phyloP scores from a whole-genome alignment of 495 filamentous ascomycete species.

The Corynascus novoguineensis region DNA sequence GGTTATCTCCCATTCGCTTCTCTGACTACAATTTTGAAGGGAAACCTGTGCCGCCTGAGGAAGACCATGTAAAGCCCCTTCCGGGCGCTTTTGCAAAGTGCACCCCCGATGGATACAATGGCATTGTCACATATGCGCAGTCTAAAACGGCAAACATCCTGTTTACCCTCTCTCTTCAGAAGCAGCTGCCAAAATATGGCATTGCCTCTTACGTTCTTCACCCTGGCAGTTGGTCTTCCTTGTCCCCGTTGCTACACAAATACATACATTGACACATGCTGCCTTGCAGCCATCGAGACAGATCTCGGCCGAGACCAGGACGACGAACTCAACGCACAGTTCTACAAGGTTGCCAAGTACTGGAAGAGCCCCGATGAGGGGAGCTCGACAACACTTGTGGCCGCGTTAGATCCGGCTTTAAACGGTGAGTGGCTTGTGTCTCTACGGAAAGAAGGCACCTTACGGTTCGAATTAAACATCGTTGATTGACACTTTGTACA shows the following conservation, averaged over 20 bases:
- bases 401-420: constrained; percentile 50
- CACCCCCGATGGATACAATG: constrained; percentile 48
- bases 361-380: constrained; percentile 53
- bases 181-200: constrained; percentile 29
- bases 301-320: constrained; percentile 41
- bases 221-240: constrained; percentile 40
- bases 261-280: neutral
- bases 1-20: constrained; percentile 49
- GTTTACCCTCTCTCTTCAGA: constrained; percentile 47
- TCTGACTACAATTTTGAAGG: constrained; percentile 53
- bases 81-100: constrained; percentile 30
- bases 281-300: constrained; percentile 27
- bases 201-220: constrained; percentile 43
- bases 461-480: neutral
- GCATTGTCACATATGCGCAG: constrained; percentile 50
- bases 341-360: constrained; percentile 33
- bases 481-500: constrained; percentile 16
- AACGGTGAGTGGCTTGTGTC: constrained; percentile 28
- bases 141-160: constrained; percentile 60
- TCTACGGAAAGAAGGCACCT: too few species aligned
- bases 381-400: constrained; percentile 52
- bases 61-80: constrained; percentile 30
- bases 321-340: constrained; percentile 32
- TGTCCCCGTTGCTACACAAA: neutral
- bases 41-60: constrained; percentile 35